A percentile compares a stretch with the other conserved stretches of the same genome.
These are phyloP conservation scores for Poa pratensis DNA, from an alignment of 176 grass and related monocot species.

Conservation along the genomic window DNA sequence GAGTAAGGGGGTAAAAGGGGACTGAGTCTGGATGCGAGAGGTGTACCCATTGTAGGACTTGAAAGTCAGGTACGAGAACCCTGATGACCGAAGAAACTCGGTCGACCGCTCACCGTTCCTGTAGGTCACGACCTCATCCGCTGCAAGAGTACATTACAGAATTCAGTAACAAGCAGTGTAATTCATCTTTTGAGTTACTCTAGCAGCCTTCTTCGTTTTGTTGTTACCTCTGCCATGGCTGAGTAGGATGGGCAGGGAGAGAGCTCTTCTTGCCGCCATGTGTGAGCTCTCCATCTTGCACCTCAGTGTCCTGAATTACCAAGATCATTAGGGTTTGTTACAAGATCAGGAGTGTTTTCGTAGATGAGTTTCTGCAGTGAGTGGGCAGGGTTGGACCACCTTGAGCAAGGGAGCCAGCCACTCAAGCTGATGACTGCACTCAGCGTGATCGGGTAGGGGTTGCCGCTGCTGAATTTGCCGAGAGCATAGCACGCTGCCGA, in stretches of 20 bases:
- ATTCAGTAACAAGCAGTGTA: background rate
- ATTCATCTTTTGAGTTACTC: background rate
- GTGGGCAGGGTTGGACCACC: constrained; percentile 55
- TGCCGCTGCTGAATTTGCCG: constrained; percentile 70
- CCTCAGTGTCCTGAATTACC: constrained; percentile 63
- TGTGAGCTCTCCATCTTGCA: constrained; percentile 80
- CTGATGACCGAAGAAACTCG: constrained; percentile 64
- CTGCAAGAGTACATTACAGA: constrained; percentile 42
- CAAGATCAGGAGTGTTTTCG: background rate
- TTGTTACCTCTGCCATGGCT: constrained; percentile 79
- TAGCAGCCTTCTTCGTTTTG: background rate
- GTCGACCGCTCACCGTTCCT: constrained; percentile 77
- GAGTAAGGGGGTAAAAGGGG: background rate
- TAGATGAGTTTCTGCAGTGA: background rate
- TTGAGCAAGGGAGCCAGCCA: constrained; percentile 97
- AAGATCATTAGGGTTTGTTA: background rate
- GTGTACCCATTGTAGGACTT: constrained; percentile 83
- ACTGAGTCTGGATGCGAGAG: background rate
- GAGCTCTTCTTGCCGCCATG: constrained; percentile 64
- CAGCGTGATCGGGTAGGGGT: constrained; percentile 68
- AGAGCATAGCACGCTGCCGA: constrained; percentile 75
- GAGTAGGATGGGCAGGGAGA: constrained; percentile 68
- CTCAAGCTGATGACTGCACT: constrained; percentile 71
- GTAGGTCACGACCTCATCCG: constrained; percentile 83
- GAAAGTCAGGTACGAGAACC: constrained; percentile 68